Percentiles rank a stretch among this genome's conserved stretches.
Evolutionary conservation across 2,329 filamentous ascomycete genomes (phyloP).

Genomic region (Penicillium sp.): DNA sequence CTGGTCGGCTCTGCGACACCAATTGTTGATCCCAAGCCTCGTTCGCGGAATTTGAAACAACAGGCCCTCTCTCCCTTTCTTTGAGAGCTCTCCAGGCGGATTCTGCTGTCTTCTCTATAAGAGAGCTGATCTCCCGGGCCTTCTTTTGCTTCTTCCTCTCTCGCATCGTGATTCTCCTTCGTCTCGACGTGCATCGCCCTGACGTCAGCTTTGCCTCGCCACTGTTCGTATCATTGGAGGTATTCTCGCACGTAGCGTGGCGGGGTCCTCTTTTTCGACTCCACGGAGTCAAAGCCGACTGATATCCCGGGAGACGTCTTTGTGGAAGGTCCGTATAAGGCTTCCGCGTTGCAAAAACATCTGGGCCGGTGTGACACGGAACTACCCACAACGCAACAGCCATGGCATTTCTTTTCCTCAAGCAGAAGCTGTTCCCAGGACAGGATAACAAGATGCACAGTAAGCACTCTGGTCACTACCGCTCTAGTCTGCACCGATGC

Average conservation of each 20-base stretch:
- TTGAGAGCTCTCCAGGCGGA: not conserved
- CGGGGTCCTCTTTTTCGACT: not conserved
- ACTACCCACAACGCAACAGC: not conserved
- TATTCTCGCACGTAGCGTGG: not conserved
- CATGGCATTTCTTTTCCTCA: conserved; percentile 45
- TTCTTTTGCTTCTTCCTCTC: not conserved
- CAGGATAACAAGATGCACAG: conserved; percentile 20
- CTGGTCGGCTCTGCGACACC: not conserved
- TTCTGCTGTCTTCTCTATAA: not conserved
- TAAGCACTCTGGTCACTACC: conserved; percentile 5
- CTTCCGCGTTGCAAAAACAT: not conserved
- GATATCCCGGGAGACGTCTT: not conserved
- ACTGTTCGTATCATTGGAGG: not conserved
- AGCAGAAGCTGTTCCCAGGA: conserved; percentile 39
- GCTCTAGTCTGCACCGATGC: not conserved
- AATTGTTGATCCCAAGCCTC: not conserved
- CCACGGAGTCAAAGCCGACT: not conserved
- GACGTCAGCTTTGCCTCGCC: conserved; percentile 5
- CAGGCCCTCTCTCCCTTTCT: not conserved
- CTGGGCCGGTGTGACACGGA: not conserved
- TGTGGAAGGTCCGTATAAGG: not conserved
- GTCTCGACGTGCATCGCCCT: conserved; percentile 1
- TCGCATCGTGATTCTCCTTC: not conserved
- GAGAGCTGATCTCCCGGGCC: not conserved
- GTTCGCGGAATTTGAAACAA: not conserved